phyloP scores from a whole-genome alignment of 1,284 basidiomycete genomes.

The Rhodotorula sp. region DNA sequence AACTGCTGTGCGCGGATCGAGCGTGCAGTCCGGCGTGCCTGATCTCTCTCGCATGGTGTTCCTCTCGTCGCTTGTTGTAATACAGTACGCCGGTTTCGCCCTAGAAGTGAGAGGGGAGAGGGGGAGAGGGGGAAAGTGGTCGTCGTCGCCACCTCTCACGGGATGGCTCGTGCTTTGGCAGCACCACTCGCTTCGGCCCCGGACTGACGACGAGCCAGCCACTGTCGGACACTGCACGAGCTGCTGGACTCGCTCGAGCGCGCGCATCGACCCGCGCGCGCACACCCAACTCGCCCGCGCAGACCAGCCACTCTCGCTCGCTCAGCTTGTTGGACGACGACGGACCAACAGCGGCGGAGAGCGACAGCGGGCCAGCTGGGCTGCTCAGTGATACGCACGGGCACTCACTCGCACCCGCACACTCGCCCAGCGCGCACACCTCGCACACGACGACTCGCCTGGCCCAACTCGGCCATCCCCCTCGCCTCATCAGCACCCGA shows the following conservation, averaged over 20 bases:
- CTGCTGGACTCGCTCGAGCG: background rate
- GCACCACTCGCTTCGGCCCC: too few relatives aligned
- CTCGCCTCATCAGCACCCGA: background rate
- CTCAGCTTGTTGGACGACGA: too few relatives aligned
- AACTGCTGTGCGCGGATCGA: conserved; percentile 73
- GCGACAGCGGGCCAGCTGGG: background rate
- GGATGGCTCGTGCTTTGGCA: too few relatives aligned
- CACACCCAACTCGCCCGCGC: background rate
- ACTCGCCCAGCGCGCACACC: background rate
- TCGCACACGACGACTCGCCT: too few relatives aligned
- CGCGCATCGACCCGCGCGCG: background rate
- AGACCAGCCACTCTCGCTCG: background rate
- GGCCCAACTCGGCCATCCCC: background rate
- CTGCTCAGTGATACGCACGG: background rate
- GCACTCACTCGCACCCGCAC: background rate
- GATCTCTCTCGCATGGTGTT: background rate
- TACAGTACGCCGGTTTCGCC: background rate
- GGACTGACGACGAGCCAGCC: too few relatives aligned
- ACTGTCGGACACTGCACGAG: too few relatives aligned
- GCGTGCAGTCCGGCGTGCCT: conserved; percentile 13
- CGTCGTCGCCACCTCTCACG: too few relatives aligned
- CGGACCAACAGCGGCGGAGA: too few relatives aligned
- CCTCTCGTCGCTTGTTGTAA: background rate
- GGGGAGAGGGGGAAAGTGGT: background rate
- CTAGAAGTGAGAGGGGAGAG: background rate